Conservation (phyloP, 345 rosid genomes). For the Adansonia digitata region DNA sequence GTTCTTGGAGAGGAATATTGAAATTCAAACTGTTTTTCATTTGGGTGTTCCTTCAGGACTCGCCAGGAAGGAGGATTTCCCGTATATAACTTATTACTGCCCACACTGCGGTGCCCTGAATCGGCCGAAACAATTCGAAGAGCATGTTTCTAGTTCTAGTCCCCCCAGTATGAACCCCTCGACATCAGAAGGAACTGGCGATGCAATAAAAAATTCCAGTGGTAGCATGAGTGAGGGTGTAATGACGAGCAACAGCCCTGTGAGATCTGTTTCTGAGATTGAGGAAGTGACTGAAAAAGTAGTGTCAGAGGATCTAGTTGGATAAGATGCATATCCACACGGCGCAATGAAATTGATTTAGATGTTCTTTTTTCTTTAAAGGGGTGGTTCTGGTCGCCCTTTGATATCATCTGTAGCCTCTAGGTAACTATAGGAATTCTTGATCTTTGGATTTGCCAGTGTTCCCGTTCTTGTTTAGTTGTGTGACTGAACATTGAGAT, state of each 20-base stretch:
- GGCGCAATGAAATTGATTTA: neutral
- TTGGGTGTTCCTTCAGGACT: constrained; percentile 46
- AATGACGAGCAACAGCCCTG: constrained; percentile 1
- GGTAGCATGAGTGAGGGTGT: constrained; percentile 5
- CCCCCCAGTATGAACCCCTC: constrained; percentile 27
- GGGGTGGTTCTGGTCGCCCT: too few species aligned
- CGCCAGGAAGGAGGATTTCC: constrained; percentile 79
- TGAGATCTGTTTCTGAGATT: neutral
- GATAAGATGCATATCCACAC: neutral
- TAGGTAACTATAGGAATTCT: too few species aligned
- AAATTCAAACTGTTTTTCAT: neutral
- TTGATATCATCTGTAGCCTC: neutral
- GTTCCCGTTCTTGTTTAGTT: too few species aligned
- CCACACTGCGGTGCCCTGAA: constrained; percentile 87
- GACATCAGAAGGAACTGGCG: constrained; percentile 19
- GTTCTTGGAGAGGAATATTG: neutral
- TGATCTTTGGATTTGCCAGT: too few species aligned
- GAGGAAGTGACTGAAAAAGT: constrained; percentile 4
- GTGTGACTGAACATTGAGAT: too few species aligned
- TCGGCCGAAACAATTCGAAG: constrained; percentile 50
- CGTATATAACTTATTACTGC: constrained; percentile 73
- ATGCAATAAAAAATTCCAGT: constrained; percentile 12
- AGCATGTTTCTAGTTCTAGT: constrained; percentile 24
- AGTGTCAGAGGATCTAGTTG: too few species aligned
- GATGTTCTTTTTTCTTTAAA: neutral